phyloP scores from a whole-genome alignment of 1,139 yeast species.

The Geotrichum citri-aurantii region DNA sequence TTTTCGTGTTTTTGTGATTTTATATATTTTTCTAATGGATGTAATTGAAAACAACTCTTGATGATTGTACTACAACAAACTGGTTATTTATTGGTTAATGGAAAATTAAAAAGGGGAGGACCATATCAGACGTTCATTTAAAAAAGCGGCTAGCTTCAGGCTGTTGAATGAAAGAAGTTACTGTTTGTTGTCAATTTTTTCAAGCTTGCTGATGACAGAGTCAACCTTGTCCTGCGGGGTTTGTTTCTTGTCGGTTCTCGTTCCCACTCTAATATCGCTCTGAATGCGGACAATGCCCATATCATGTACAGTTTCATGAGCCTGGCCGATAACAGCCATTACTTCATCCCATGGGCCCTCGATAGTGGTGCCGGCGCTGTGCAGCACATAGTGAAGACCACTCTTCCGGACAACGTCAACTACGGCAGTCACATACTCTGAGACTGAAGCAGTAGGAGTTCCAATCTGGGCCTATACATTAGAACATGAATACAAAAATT shows the following conservation, averaged over 20 bases:
- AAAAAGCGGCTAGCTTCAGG: no score
- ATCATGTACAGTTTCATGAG: slow-evolving; percentile 65
- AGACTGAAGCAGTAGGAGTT: slow-evolving; percentile 68
- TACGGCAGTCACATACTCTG: slow-evolving; percentile 68
- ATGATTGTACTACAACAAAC: not conserved
- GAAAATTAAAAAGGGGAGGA: no score
- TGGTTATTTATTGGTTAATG: no score
- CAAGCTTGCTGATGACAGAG: slow-evolving; percentile 21
- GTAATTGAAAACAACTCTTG: not conserved
- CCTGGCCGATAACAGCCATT: slow-evolving; percentile 67
- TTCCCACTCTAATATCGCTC: slow-evolving; percentile 79
- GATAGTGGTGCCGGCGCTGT: slow-evolving; percentile 87
- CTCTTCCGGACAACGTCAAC: slow-evolving; percentile 58
- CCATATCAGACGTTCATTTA: no score
- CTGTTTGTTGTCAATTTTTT: not conserved
- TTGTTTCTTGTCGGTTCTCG: slow-evolving; percentile 39
- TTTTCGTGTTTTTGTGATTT: slow-evolving; percentile 10
- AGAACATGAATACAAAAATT: not conserved
- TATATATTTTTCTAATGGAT: slow-evolving; percentile 8
- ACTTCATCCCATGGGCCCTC: slow-evolving; percentile 93
- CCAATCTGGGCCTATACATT: slow-evolving; percentile 49
- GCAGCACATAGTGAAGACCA: slow-evolving; percentile 61
- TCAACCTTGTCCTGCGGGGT: slow-evolving; percentile 33
- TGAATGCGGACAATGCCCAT: slow-evolving; percentile 72
- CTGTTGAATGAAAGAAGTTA: not conserved